phyloP scores from a whole-genome alignment of 2,329 filamentous ascomycete genomes.

The Pestalotiopsis sp. region DNA sequence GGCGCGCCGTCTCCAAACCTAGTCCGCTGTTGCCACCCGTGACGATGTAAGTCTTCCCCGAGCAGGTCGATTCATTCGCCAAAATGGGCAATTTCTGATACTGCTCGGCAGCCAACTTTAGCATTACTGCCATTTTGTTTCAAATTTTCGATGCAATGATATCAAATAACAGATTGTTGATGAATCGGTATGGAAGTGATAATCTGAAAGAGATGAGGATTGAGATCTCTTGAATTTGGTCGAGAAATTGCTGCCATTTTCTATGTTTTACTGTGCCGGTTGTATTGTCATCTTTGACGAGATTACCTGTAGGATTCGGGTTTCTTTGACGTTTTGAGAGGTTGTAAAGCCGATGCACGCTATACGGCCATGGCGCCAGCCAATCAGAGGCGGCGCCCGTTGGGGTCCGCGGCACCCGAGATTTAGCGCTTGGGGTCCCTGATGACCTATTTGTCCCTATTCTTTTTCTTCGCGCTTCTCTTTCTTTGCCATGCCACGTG shows the following conservation, averaged over 20 bases:
- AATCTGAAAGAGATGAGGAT: not conserved
- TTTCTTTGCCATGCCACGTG: too few relatives aligned
- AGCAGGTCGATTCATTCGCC: slow-evolving; percentile 6
- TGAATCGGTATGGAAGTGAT: not conserved
- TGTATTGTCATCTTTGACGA: not conserved
- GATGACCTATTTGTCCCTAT: not conserved
- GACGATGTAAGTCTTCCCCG: slow-evolving; percentile 13
- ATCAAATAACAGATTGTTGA: not conserved
- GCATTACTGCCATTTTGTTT: slow-evolving; percentile 11
- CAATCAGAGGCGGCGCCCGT: not conserved
- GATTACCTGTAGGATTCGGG: not conserved
- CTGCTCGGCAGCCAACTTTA: slow-evolving; percentile 11
- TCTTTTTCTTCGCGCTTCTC: too few relatives aligned
- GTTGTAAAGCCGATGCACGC: not conserved
- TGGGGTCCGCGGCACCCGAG: not conserved
- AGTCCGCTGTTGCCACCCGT: slow-evolving; percentile 10
- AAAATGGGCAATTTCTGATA: slow-evolving; percentile 11
- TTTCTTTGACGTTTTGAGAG: not conserved
- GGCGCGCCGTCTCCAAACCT: slow-evolving; percentile 7
- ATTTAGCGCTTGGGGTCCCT: not conserved
- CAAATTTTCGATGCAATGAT: not conserved
- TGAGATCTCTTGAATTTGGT: not conserved
- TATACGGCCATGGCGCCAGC: not conserved
- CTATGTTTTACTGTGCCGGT: not conserved
- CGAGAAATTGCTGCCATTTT: not conserved